Evolutionary conservation across 768 basidiomycete genomes (phyloP).

Genomic region (Mycena galopus): DNA sequence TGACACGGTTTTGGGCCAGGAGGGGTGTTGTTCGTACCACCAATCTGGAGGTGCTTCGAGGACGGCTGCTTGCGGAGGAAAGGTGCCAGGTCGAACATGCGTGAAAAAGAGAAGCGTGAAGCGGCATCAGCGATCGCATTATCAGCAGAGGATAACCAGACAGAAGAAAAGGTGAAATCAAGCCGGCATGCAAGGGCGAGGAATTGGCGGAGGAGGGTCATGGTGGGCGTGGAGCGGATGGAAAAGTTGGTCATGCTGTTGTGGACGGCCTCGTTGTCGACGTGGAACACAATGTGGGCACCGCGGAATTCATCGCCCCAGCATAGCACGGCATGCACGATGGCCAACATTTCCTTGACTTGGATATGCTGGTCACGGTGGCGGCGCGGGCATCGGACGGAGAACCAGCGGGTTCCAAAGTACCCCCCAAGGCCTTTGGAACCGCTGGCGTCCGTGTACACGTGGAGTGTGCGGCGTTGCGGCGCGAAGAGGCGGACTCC

Average conservation of each 20-base stretch:
- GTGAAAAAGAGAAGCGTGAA: conserved; percentile 12
- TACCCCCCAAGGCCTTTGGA: not conserved
- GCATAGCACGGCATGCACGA: conserved; percentile 12
- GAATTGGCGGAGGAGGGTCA: not conserved
- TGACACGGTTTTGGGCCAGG: too few species aligned
- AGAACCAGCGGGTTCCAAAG: not conserved
- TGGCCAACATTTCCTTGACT: conserved; percentile 11
- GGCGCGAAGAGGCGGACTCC: not conserved
- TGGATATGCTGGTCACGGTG: too few species aligned
- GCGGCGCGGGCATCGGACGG: not conserved
- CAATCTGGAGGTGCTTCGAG: too few species aligned
- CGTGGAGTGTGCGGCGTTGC: not conserved
- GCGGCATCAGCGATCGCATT: conserved; percentile 19
- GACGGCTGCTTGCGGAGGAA: not conserved
- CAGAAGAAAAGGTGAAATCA: not conserved
- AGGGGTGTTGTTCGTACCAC: not conserved
- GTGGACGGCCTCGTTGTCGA: not conserved
- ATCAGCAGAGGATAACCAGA: not conserved
- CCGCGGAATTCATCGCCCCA: not conserved
- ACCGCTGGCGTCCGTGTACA: not conserved
- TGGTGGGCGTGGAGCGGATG: not conserved
- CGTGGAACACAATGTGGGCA: conserved; percentile 17
- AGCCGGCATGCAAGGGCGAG: not conserved
- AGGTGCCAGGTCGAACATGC: conserved; percentile 3
- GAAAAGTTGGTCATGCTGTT: not conserved